Evolutionary conservation across 768 basidiomycete genomes (phyloP).

Genomic region (Imleria badia): DNA sequence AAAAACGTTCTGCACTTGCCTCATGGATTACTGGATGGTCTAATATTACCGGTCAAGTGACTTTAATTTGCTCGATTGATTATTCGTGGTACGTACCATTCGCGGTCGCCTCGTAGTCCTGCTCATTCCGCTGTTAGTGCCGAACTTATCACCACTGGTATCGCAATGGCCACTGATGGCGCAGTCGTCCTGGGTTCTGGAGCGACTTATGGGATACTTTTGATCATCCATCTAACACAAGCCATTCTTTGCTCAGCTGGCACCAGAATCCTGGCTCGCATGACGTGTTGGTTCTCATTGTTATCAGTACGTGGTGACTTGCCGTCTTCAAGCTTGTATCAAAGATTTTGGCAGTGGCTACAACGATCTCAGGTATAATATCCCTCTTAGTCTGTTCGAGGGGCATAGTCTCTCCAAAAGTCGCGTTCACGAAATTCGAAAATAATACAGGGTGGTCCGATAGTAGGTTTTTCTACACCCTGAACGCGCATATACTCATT

Average conservation of each 20-base stretch:
- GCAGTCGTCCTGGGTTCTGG: slow-evolving; percentile 18
- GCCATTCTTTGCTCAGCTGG: slow-evolving; percentile 23
- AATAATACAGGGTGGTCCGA: slow-evolving; percentile 26
- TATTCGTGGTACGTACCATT: slow-evolving; percentile 14
- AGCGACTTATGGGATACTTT: slow-evolving; percentile 22
- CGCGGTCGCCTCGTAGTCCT: background rate
- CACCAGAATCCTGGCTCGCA: slow-evolving; percentile 24
- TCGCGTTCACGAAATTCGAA: slow-evolving; percentile 26
- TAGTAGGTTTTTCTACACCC: slow-evolving; percentile 1
- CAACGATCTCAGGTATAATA: slow-evolving; percentile 16
- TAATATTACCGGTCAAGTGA: slow-evolving; percentile 27
- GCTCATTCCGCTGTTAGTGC: slow-evolving; percentile 8
- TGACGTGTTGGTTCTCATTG: slow-evolving; percentile 15
- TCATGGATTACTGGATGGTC: slow-evolving; percentile 32
- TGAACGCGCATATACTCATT: background rate
- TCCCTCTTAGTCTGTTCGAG: slow-evolving; percentile 20
- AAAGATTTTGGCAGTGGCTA: background rate
- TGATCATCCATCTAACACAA: slow-evolving; percentile 17
- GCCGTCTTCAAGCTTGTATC: background rate
- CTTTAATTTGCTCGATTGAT: slow-evolving; percentile 26
- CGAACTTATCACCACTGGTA: slow-evolving; percentile 18
- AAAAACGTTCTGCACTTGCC: slow-evolving; percentile 24
- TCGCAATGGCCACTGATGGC: slow-evolving; percentile 26
- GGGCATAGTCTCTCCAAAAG: slow-evolving; percentile 14
- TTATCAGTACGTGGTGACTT: slow-evolving; percentile 1